Evolutionary conservation across 176 grass and related monocot species (phyloP), one percentile per base, ranked within the genome.

Genomic region (Oryza glumipatula): DNA sequence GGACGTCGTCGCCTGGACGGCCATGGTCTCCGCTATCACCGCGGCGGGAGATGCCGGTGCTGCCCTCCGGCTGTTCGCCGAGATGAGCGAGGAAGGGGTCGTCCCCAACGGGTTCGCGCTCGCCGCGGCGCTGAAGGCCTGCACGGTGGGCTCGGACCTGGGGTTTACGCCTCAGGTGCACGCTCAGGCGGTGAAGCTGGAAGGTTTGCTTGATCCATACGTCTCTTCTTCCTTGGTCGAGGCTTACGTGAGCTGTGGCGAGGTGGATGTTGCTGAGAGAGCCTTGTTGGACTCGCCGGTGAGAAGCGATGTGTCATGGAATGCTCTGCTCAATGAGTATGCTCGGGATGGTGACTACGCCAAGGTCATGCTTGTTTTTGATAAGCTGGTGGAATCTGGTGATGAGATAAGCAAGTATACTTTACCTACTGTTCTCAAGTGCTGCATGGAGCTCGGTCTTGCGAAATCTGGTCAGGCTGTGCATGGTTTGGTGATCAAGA

Each of bases 401-500:
- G 38, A 73, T 61, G 81, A 75, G 79, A 70, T 82, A 73, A 91
- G 65, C 46, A 85, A 70, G 79, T 83, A 72, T 61, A 81, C n/a
- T 28, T 72, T 91, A 64, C 71, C 79, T 32, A 58, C 70, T 21
- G 76, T 91, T 86, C 77, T 91, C 0, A 86, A 84, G 33, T 81
- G 60, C 43, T 82, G 76, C 33, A 65, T 4, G 36, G 43, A 80
- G 17, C 56, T 70, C 17, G 36, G 44, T 52, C 75, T 83, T 81
- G 70, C 16, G 11, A 83, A 63, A 77, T 82, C 46, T 48, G 80
- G 70, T 5, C 48, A 56, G 80, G 48, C 60, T 77, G 14, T 85
- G 89, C 86, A 89, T 76, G 81, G 76, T 85, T 67, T 85, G 77
- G 28, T 91, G 67, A 49, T 85, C 23, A 79, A 80, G 73, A 30